phyloP scores from a whole-genome alignment of 352 stramenopile species.

The Globisporangium solare region DNA sequence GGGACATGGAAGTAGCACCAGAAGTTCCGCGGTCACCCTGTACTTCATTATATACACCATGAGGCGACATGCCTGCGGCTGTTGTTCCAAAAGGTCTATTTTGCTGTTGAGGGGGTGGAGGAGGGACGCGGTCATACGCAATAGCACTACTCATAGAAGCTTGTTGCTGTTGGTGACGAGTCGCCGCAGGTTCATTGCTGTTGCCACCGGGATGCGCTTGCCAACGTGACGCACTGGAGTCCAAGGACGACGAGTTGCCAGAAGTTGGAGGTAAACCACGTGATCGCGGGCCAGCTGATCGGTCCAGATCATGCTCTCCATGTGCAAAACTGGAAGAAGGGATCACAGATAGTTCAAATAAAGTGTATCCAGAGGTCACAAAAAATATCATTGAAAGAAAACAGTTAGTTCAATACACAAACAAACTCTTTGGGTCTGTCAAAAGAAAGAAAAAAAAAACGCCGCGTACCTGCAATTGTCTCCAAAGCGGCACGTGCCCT shows the following conservation, averaged over 20 bases:
- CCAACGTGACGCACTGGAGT: constrained; percentile 9
- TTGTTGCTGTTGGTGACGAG: constrained; percentile 4
- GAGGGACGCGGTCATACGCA: constrained; percentile 18
- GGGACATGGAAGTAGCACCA: constrained; percentile 44
- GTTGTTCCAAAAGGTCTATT: constrained; percentile 54
- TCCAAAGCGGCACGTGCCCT: constrained; percentile 73
- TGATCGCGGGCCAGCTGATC: constrained; percentile 5
- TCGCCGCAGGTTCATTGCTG: background rate
- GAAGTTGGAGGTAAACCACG: constrained; percentile 8
- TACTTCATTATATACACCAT: constrained; percentile 62
- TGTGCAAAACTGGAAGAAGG: constrained; percentile 63
- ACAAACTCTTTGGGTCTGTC: too few relatives aligned
- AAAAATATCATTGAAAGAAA: constrained; percentile 13
- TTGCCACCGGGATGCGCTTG: background rate
- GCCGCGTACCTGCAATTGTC: constrained; percentile 77
- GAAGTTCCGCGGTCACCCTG: constrained; percentile 39
- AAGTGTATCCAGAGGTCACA: constrained; percentile 11
- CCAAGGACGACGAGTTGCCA: background rate
- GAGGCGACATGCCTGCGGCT: constrained; percentile 18
- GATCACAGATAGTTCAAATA: background rate
- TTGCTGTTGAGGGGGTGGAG: constrained; percentile 21
- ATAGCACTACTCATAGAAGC: constrained; percentile 15
- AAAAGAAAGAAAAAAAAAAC: too few relatives aligned
- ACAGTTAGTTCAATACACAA: background rate
- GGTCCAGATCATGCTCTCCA: constrained; percentile 59